Evolutionary conservation across 345 rosid genomes (phyloP).

Genomic region (Eucalyptus curtisii): DNA sequence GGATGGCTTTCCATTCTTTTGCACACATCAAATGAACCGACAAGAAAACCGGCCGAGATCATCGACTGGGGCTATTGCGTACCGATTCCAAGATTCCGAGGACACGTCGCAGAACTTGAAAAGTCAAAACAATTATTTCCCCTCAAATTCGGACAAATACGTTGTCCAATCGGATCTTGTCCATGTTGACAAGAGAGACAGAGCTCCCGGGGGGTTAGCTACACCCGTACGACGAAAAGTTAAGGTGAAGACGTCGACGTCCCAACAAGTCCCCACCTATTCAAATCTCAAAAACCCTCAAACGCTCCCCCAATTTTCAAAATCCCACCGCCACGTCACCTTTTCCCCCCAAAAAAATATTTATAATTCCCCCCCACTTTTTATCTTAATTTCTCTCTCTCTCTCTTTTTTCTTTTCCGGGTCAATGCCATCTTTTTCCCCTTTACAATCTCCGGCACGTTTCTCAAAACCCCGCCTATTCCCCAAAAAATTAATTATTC

Average conservation of each 20-base stretch:
- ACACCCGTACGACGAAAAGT: not conserved
- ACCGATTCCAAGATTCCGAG: not conserved
- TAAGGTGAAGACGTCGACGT: not conserved
- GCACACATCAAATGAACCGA: rapidly evolving
- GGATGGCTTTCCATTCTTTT: rapidly evolving
- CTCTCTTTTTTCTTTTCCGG: not conserved
- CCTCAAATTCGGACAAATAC: not conserved
- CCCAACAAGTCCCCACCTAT: not conserved
- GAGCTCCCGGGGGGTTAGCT: not conserved
- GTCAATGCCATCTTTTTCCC: not conserved
- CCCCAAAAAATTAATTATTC: not conserved
- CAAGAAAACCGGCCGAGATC: rapidly evolving
- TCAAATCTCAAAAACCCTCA: not conserved
- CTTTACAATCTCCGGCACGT: not conserved
- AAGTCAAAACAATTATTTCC: not conserved
- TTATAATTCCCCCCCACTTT: not conserved
- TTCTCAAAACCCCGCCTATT: not conserved
- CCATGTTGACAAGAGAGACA: not conserved
- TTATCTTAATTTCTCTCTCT: not conserved
- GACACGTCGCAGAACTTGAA: not conserved
- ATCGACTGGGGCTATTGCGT: not conserved
- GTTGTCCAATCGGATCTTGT: not conserved
- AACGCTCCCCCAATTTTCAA: not conserved
- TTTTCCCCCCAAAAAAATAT: not conserved
- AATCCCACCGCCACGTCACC: not conserved